Evolutionary conservation across 345 rosid species (phyloP).

Genomic region (Geranium brycei): DNA sequence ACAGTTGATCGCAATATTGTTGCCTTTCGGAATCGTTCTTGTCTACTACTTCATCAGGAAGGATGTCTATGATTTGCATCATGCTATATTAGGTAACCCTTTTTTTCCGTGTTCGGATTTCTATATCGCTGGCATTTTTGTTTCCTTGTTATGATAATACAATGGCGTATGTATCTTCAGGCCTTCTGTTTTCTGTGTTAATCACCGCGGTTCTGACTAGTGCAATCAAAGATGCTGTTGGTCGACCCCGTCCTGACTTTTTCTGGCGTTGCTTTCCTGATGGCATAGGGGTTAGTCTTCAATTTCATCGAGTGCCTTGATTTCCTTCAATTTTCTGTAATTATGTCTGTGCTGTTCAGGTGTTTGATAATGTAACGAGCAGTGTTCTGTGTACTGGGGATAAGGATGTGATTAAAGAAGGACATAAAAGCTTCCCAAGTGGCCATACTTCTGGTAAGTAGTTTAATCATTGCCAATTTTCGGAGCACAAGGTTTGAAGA

Average conservation of each 20-base stretch:
- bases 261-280: conserved; percentile 84
- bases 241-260: conserved; percentile 82
- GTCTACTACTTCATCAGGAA: conserved; percentile 48
- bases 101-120: conserved; percentile 6
- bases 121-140: conserved; percentile 5
- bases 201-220: conserved; percentile 67
- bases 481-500: no score
- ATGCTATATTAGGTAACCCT: conserved; percentile 51
- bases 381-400: neutral
- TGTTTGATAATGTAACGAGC: neutral
- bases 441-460: neutral
- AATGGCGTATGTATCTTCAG: conserved; percentile 18
- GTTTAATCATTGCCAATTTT: neutral
- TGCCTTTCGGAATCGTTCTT: conserved; percentile 39
- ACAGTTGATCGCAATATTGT: conserved; percentile 53
- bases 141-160: conserved; percentile 3
- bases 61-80: conserved; percentile 71
- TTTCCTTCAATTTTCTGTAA: neutral
- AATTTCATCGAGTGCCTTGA: neutral
- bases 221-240: conserved; percentile 72
- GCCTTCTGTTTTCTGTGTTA: conserved; percentile 62
- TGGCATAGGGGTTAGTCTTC: conserved; percentile 49
- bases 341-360: neutral
- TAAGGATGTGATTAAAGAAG: neutral
- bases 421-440: neutral